A percentile compares a stretch with the other conserved stretches of the same genome.
phyloP scores from a whole-genome alignment of 768 basidiomycete genomes.

The Guyanaporus albipodus region DNA sequence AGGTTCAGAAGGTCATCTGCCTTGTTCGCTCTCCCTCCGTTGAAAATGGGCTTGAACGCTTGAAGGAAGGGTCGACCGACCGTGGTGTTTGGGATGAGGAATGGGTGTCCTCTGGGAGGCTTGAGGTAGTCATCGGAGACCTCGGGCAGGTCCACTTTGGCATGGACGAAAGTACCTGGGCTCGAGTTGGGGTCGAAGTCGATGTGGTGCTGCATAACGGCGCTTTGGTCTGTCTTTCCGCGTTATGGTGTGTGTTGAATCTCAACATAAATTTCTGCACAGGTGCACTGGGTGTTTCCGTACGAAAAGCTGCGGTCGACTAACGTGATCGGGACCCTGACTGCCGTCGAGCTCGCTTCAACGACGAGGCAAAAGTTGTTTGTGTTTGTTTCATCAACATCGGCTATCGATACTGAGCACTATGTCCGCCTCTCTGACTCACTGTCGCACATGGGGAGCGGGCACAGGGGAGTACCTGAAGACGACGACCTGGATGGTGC shows the following conservation, averaged over 20 bases:
- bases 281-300: conserved; percentile 99
- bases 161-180: conserved; percentile 60
- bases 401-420: conserved; percentile 87
- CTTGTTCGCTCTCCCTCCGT: conserved; percentile 73
- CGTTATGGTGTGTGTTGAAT: not conserved
- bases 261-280: conserved; percentile 2
- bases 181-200: conserved; percentile 58
- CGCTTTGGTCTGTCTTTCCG: conserved; percentile 70
- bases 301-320: conserved; percentile 89
- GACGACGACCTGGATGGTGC: conserved; percentile 87
- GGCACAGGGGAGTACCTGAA: conserved; percentile 74
- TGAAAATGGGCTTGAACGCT: conserved; percentile 60
- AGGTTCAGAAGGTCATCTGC: conserved; percentile 85
- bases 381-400: conserved; percentile 93
- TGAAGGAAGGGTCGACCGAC: conserved; percentile 69
- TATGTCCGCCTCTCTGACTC: conserved; percentile 87
- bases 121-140: conserved; percentile 86
- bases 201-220: conserved; percentile 94
- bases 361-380: conserved; percentile 70
- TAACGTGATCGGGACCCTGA: conserved; percentile 91
- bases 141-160: conserved; percentile 75
- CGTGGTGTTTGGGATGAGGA: conserved; percentile 85
- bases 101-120: conserved; percentile 64
- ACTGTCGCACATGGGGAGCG: conserved; percentile 37
- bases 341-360: conserved; percentile 75